A percentile compares a stretch with the other conserved stretches of the same genome.
These are phyloP conservation scores for Pythium biforme DNA, from an alignment of 352 stramenopile species.

Conservation along the genomic window DNA sequence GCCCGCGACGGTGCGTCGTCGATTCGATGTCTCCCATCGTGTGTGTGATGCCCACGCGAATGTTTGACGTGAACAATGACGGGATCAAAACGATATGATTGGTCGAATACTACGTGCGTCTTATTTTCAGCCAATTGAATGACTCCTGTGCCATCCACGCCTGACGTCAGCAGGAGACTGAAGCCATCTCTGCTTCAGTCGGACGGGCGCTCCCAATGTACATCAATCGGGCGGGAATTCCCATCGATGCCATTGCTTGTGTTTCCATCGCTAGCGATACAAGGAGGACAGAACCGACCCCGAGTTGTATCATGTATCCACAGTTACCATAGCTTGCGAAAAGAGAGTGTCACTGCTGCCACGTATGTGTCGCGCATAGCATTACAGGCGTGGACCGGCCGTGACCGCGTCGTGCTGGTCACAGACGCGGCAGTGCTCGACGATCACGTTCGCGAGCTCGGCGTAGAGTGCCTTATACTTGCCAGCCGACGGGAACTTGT, in stretches of 20 bases:
- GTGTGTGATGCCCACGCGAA: neutral
- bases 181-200: slow-evolving; percentile 5
- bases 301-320: too few species aligned
- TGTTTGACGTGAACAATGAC: slow-evolving; percentile 29
- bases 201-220: neutral
- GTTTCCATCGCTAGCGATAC: too few species aligned
- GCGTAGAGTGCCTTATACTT: slow-evolving; percentile 31
- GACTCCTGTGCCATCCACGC: too few species aligned
- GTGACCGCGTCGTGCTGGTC: neutral
- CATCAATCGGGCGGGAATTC: too few species aligned
- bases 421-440: slow-evolving; percentile 28
- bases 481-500: slow-evolving; percentile 36
- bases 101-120: neutral
- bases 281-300: too few species aligned
- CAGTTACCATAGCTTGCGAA: too few species aligned
- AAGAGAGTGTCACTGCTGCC: neutral
- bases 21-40: neutral
- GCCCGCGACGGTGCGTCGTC: neutral
- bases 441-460: slow-evolving; percentile 27
- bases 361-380: neutral
- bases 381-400: slow-evolving; percentile 8
- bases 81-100: neutral
- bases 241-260: neutral
- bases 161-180: slow-evolving; percentile 5
- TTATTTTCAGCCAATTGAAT: slow-evolving; percentile 12